Evolutionary conservation across 78 protist genomes (phyloP).

Genomic region (Polysphondylium violaceum): DNA sequence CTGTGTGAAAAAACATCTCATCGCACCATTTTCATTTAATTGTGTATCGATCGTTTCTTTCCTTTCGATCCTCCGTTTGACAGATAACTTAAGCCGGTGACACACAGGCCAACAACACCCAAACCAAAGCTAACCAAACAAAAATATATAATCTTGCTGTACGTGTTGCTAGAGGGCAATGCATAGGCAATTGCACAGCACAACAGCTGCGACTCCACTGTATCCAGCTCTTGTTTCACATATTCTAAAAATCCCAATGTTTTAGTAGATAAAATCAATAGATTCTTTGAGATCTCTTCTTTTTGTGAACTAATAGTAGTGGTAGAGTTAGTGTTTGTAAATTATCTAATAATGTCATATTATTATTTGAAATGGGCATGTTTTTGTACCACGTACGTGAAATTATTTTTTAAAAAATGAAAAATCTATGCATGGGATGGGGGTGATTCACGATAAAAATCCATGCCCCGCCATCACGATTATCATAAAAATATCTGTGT

Average conservation of each 20-base stretch:
- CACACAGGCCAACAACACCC: too few relatives aligned
- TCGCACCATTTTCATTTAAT: too few relatives aligned
- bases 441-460: too few relatives aligned
- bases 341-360: background rate
- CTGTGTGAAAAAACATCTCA: too few relatives aligned
- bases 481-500: background rate
- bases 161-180: too few relatives aligned
- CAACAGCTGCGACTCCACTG: constrained; percentile 37
- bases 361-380: background rate
- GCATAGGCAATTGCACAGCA: constrained; percentile 67
- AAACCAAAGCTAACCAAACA: too few relatives aligned
- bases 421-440: too few relatives aligned
- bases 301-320: constrained; percentile 7
- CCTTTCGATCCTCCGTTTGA: too few relatives aligned
- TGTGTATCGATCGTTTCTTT: too few relatives aligned
- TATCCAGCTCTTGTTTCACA: constrained; percentile 30
- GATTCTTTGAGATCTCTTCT: constrained; percentile 15
- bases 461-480: too few relatives aligned
- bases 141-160: too few relatives aligned
- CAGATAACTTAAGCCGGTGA: too few relatives aligned
- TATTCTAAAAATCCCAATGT: constrained; percentile 48
- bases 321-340: background rate
- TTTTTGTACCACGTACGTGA: background rate
- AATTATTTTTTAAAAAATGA: background rate
- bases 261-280: constrained; percentile 11